Conservation (phyloP, 2,329 filamentous ascomycete genomes). For the Calonectria naviculata region DNA sequence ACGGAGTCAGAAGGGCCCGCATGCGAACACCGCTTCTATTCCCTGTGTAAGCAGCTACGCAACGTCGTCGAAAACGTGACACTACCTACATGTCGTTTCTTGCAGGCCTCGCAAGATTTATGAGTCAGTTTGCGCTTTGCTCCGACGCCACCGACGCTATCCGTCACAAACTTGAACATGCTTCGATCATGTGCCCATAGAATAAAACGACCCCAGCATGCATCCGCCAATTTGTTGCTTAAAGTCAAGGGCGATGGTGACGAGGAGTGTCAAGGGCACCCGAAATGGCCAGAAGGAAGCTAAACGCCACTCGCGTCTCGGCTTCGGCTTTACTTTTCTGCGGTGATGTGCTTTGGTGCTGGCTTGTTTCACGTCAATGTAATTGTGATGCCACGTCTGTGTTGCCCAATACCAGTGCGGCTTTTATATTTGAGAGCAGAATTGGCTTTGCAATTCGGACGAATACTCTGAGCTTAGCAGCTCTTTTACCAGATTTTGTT, state of each 20-base stretch:
- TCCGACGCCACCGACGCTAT: constrained; percentile 7
- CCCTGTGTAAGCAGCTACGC: background rate
- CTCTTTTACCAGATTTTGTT: background rate
- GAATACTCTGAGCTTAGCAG: too few species aligned
- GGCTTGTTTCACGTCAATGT: background rate
- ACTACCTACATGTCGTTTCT: constrained; percentile 14
- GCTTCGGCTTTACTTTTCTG: background rate
- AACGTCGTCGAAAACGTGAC: background rate
- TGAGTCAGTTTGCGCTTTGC: constrained; percentile 13
- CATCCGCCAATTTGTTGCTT: background rate
- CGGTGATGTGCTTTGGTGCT: background rate
- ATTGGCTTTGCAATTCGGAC: too few species aligned
- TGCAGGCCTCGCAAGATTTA: constrained; percentile 10
- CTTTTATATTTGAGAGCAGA: too few species aligned
- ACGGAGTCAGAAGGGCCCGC: background rate
- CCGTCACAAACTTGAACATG: constrained; percentile 12
- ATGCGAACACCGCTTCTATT: constrained; percentile 4
- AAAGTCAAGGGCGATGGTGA: background rate
- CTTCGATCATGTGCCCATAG: background rate
- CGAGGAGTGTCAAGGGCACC: background rate
- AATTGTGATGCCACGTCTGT: too few species aligned
- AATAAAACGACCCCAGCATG: background rate
- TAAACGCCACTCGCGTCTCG: background rate
- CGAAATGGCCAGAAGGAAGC: too few species aligned
- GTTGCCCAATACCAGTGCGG: too few species aligned